Percentiles rank a stretch among this genome's conserved stretches.
These are phyloP conservation scores for Saccharomyces mikatae DNA, from an alignment of 805 yeast genomes.

Conservation along the genomic window DNA sequence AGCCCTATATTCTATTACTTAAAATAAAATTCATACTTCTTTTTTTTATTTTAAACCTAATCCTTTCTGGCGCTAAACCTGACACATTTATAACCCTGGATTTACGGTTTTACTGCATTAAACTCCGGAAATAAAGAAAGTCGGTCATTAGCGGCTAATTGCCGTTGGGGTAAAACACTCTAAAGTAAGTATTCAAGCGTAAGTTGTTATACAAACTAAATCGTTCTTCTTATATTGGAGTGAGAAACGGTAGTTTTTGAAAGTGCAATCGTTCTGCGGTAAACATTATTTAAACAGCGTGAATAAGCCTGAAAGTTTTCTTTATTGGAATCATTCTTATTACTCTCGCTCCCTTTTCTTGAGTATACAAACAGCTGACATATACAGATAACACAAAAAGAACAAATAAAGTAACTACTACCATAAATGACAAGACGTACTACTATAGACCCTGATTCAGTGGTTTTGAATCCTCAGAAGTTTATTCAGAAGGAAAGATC, in stretches of 20 bases:
- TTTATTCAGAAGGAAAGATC: constrained; percentile 38
- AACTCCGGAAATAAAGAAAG: neutral
- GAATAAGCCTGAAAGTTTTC: neutral
- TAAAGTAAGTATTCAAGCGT: neutral
- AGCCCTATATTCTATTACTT: neutral
- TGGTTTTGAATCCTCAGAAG: constrained; percentile 23
- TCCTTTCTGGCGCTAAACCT: neutral
- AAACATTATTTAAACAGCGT: neutral
- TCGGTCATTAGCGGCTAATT: neutral
- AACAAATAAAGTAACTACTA: neutral
- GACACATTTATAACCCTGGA: neutral
- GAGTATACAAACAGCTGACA: neutral
- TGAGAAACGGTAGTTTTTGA: neutral
- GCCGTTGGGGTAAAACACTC: neutral
- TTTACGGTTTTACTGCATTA: neutral
- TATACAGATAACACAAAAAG: neutral
- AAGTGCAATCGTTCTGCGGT: too few species aligned
- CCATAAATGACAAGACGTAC: constrained; percentile 26
- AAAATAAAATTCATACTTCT: neutral
- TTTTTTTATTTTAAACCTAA: neutral
- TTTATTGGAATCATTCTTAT: neutral
- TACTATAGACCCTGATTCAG: constrained; percentile 13
- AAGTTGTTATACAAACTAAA: neutral
- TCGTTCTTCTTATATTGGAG: neutral
- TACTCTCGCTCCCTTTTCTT: neutral